A percentile compares a stretch with the other conserved stretches of the same genome.
These are phyloP conservation scores for Metschnikowia gruessii DNA, from an alignment of 805 yeast species.

Conservation along the genomic window DNA sequence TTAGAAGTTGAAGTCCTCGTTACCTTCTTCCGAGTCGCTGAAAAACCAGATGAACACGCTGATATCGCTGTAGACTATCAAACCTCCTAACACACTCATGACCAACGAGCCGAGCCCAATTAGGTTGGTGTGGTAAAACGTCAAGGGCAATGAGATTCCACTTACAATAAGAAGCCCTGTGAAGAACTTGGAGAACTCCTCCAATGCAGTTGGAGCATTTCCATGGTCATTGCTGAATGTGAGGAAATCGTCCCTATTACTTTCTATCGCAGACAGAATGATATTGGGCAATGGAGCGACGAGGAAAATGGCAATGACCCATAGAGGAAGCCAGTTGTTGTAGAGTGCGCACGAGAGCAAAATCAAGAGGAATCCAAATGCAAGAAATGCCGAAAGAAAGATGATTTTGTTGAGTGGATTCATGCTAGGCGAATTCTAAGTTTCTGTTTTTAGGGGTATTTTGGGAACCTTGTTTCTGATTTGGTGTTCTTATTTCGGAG, in stretches of 20 bases:
- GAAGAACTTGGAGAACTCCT: slow-evolving; percentile 37
- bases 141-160: slow-evolving; percentile 44
- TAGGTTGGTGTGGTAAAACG: slow-evolving; percentile 36
- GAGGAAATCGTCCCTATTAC: slow-evolving; percentile 40
- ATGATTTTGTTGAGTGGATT: slow-evolving; percentile 47
- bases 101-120: slow-evolving; percentile 39
- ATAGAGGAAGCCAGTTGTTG: slow-evolving; percentile 34
- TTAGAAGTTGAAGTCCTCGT: slow-evolving; percentile 43
- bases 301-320: slow-evolving; percentile 44
- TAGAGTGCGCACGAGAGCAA: slow-evolving; percentile 45
- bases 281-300: slow-evolving; percentile 46
- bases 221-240: slow-evolving; percentile 43
- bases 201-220: slow-evolving; percentile 35
- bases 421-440: slow-evolving; percentile 22
- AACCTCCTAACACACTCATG: slow-evolving; percentile 45
- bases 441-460: background rate
- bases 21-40: slow-evolving; percentile 43
- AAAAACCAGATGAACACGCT: slow-evolving; percentile 46
- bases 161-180: slow-evolving; percentile 43
- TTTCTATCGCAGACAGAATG: slow-evolving; percentile 36
- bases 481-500: background rate
- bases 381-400: slow-evolving; percentile 44
- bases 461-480: background rate
- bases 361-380: slow-evolving; percentile 44
- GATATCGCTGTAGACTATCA: slow-evolving; percentile 44